phyloP scores from a whole-genome alignment of 164 flowering plant genomes.

The Umbilicus rupestris region DNA sequence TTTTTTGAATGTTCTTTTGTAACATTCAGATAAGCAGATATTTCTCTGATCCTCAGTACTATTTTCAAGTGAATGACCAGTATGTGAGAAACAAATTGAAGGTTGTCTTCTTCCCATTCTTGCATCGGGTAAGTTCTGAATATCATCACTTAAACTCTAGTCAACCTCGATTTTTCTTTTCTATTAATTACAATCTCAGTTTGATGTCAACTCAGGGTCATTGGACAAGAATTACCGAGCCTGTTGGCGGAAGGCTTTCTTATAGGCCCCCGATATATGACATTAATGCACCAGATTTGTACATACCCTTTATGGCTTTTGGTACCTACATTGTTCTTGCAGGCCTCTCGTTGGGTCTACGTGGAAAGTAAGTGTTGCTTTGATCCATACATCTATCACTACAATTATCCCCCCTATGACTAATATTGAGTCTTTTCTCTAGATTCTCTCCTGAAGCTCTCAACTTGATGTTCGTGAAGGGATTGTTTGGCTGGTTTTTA shows the following conservation, averaged over 20 bases:
- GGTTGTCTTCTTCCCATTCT: constrained; percentile 42
- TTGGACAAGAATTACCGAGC: constrained; percentile 26
- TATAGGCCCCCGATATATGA: constrained; percentile 33
- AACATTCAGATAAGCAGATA: constrained; percentile 33
- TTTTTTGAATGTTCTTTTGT: not conserved
- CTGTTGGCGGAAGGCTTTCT: constrained; percentile 18
- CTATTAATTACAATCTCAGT: not conserved
- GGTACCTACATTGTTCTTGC: constrained; percentile 30
- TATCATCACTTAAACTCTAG: not conserved
- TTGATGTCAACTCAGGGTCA: constrained; percentile 23
- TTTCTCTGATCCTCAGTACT: constrained; percentile 46
- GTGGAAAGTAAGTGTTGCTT: constrained; percentile 22
- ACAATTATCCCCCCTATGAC: too few relatives aligned
- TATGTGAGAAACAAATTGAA: constrained; percentile 48
- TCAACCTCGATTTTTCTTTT: not conserved
- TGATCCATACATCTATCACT: not conserved
- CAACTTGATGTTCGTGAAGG: constrained; percentile 34
- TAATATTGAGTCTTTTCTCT: not conserved
- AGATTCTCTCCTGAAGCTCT: constrained; percentile 44
- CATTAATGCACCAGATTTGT: constrained; percentile 35
- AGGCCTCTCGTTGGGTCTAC: constrained; percentile 24
- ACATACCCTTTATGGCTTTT: constrained; percentile 37
- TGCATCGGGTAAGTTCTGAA: constrained; percentile 32
- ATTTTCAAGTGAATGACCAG: constrained; percentile 48
- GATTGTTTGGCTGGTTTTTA: constrained; percentile 37